phyloP scores from a whole-genome alignment of 306 rosid genomes.

The Glycine latifolia region DNA sequence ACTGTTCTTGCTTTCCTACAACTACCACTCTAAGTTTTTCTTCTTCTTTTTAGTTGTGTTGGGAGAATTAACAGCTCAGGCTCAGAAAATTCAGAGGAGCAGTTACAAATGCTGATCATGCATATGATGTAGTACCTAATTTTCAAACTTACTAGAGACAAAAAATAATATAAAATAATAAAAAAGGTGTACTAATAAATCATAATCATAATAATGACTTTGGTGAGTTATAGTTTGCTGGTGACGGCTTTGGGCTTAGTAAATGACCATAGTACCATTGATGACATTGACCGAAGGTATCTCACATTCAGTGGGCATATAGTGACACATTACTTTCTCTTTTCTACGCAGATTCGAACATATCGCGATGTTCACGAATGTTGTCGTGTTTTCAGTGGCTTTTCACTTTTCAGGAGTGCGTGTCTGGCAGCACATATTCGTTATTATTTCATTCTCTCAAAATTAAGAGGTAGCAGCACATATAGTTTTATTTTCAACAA shows the following conservation, averaged over 20 bases:
- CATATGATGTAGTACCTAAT: neutral
- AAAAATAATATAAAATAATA: constrained; percentile 30
- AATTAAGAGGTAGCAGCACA: neutral
- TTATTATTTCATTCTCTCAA: neutral
- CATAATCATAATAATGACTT: constrained; percentile 14
- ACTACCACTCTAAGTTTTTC: neutral
- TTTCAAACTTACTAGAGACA: constrained; percentile 39
- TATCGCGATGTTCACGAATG: neutral
- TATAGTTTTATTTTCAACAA: too few species aligned
- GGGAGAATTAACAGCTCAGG: constrained; percentile 55
- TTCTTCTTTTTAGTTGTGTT: constrained; percentile 1
- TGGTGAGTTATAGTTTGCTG: constrained; percentile 26
- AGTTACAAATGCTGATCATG: constrained; percentile 17
- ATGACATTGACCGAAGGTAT: neutral
- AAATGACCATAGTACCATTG: constrained; percentile 41
- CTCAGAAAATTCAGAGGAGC: constrained; percentile 21
- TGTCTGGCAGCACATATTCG: neutral
- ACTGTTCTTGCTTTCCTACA: neutral
- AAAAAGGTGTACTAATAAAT: neutral
- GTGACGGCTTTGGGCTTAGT: constrained; percentile 24
- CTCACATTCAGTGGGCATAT: neutral
- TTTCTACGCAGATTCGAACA: constrained; percentile 31
- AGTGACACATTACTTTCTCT: neutral
- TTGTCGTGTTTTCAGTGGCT: constrained; percentile 6
- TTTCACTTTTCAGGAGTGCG: neutral